Base-by-base conservation (phyloP, 1,284 basidiomycete species). In the Boletus smithii region DNA sequence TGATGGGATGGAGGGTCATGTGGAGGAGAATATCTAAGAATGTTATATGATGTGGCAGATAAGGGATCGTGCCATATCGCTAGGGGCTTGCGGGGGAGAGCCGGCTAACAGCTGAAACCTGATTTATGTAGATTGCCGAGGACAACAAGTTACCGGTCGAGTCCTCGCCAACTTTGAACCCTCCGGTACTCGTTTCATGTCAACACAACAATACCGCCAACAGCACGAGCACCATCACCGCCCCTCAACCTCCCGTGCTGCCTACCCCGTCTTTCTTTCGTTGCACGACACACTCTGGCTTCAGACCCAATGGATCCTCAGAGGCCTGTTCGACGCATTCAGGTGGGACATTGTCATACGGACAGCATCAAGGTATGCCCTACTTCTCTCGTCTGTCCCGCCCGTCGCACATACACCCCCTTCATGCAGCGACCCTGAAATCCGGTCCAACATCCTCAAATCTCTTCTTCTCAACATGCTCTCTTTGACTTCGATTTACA, bases 401-500 rank as follows among this genome's bases (percentile, higher is more conserved):
- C 39, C 18, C 47, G 14, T 53, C 37, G 57, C 44, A 55, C 27
- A n/a, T 22, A 36, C 16, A 5, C 14, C 17, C 6, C 32, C 42
- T n/a, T n/a, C n/a, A n/a, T n/a, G n/a, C 60, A 88, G 85, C 53
- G 88, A 90, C 64, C 63, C 79, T 16, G 85, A 88, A 67, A 79
- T 91, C 49, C 81, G 85, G 14, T 71, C 75, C 44, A 84, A 88
- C 61, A 64, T 88, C 35, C 73, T 80, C 67, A 91, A 90, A 69
- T 87, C 84, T 1, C 61, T 85, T 14, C 67, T 87, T 9, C 73
- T 90, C 43, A 91, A 91, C 60, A 66, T 71, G 5, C 69, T 89
- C 18, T 85, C 85, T 0, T 65, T 91, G 46, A 64, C 75, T 14
- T 88, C 83, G 10, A 81, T 89, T 50, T 88, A 83, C 60, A 71